These are phyloP conservation scores for Fusarium irregulare DNA, from an alignment of 2,329 filamentous ascomycete genomes.

Conservation along the genomic window DNA sequence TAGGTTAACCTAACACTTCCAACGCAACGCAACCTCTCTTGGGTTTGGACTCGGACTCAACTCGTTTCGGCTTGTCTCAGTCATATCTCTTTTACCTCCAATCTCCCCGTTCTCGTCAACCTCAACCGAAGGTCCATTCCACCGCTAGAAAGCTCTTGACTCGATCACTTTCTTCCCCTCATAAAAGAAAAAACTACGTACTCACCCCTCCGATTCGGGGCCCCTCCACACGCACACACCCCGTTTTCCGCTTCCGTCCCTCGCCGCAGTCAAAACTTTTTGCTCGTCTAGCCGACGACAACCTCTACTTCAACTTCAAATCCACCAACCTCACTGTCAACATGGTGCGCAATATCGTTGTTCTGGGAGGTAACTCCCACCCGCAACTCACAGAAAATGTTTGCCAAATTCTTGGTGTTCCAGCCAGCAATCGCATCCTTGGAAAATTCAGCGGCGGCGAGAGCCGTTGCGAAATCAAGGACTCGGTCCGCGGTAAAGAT, in stretches of 20 bases:
- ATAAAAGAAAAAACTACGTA: conserved; percentile 28
- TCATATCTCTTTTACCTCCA: conserved; percentile 17
- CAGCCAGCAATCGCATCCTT: conserved; percentile 84
- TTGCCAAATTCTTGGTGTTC: conserved; percentile 88
- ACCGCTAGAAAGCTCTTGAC: conserved; percentile 19
- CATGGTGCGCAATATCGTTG: conserved; percentile 96
- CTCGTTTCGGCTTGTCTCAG: conserved; percentile 33
- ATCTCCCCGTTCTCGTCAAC: conserved; percentile 8
- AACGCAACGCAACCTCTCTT: conserved; percentile 18
- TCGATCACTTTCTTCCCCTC: conserved; percentile 21
- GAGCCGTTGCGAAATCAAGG: conserved; percentile 93
- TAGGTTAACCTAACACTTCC: conserved; percentile 35
- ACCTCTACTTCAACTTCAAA: conserved; percentile 16
- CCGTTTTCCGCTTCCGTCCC: conserved; percentile 46
- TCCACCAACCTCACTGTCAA: conserved; percentile 40
- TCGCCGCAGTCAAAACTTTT: conserved; percentile 44
- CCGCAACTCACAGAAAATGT: conserved; percentile 87
- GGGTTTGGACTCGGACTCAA: conserved; percentile 24
- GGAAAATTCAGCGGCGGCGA: conserved; percentile 95
- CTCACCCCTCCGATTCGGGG: conserved; percentile 44
- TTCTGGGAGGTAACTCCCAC: conserved; percentile 94
- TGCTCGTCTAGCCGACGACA: conserved; percentile 31
- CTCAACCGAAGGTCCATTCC: conserved; percentile 18
- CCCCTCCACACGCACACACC: conserved; percentile 42
- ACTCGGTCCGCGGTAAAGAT: conserved; percentile 97